These are phyloP conservation scores for Calonectria henricotiae DNA, from an alignment of 2,329 filamentous ascomycete genomes.

Conservation along the genomic window DNA sequence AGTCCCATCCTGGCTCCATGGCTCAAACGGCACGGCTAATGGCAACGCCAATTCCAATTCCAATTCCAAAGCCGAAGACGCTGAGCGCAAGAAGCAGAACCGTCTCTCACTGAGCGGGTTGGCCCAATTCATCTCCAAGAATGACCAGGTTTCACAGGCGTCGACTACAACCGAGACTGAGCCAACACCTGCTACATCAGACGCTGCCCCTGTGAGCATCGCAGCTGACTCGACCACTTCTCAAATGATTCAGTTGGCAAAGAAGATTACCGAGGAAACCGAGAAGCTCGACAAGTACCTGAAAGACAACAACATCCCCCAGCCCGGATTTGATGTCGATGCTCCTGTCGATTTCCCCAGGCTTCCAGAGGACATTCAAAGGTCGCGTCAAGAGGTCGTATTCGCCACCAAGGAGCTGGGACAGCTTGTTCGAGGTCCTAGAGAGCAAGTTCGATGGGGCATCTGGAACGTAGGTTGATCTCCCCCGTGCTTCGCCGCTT, in stretches of 20 bases:
- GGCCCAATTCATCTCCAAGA: constrained; percentile 49
- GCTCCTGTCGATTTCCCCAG: constrained; percentile 65
- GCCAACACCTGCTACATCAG: constrained; percentile 10
- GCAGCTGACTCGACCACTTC: constrained; percentile 52
- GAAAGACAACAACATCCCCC: constrained; percentile 59
- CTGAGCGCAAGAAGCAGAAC: constrained; percentile 57
- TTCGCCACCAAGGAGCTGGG: constrained; percentile 67
- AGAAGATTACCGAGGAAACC: constrained; percentile 66
- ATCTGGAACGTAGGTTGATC: constrained; percentile 66
- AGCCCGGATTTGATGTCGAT: constrained; percentile 65
- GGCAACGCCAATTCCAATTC: constrained; percentile 17
- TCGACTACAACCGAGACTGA: constrained; percentile 24
- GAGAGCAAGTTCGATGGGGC: constrained; percentile 68
- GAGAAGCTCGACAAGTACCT: constrained; percentile 68
- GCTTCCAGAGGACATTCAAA: constrained; percentile 64
- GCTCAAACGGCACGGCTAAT: constrained; percentile 31
- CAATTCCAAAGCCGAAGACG: constrained; percentile 39
- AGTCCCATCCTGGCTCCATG: constrained; percentile 58
- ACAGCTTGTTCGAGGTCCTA: constrained; percentile 66
- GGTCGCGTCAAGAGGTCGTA: constrained; percentile 65
- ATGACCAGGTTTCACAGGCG: constrained; percentile 36
- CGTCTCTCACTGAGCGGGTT: constrained; percentile 56
- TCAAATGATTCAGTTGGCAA: constrained; percentile 64
- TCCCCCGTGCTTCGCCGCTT: not conserved
- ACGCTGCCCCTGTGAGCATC: constrained; percentile 13